A percentile compares a stretch with the other conserved stretches of the same genome.
Conservation (phyloP, 192 early-diverging fungal species). For the Podila horticola region DNA sequence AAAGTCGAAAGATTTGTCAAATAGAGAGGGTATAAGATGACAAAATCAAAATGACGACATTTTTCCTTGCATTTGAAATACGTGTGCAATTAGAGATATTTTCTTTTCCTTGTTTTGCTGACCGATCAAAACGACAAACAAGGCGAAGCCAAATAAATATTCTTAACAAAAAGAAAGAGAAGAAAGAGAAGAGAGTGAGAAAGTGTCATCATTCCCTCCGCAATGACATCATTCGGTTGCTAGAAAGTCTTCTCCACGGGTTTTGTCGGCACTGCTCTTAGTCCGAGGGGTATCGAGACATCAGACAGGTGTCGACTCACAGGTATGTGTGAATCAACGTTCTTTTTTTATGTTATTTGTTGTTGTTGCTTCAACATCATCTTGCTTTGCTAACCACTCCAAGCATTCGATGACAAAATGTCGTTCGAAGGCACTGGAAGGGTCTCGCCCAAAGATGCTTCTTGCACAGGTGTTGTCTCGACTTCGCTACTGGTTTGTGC, state of each 20-base stretch:
- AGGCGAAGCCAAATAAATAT: no score
- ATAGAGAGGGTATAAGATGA: neutral
- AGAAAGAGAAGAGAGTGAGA: no score
- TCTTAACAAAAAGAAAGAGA: no score
- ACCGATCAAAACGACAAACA: neutral
- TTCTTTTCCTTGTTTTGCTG: neutral
- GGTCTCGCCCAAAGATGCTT: neutral
- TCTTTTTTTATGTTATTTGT: neutral
- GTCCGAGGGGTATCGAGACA: neutral
- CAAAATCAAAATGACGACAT: conserved; percentile 5
- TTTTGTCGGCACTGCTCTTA: no score
- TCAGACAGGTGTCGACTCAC: neutral
- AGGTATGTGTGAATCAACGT: neutral
- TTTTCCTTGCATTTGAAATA: neutral
- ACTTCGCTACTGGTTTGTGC: conserved; percentile 2
- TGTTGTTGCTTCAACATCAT: neutral
- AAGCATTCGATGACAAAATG: conserved; percentile 36
- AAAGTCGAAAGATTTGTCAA: neutral
- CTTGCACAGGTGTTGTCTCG: neutral
- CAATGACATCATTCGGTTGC: no score
- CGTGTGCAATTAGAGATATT: neutral
- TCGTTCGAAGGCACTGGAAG: conserved; percentile 13
- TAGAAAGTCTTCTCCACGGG: no score
- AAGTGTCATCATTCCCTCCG: no score
- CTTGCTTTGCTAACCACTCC: conserved; percentile 2